phyloP scores from a whole-genome alignment of 805 yeast species.

The Priceomyces fermenticarens region DNA sequence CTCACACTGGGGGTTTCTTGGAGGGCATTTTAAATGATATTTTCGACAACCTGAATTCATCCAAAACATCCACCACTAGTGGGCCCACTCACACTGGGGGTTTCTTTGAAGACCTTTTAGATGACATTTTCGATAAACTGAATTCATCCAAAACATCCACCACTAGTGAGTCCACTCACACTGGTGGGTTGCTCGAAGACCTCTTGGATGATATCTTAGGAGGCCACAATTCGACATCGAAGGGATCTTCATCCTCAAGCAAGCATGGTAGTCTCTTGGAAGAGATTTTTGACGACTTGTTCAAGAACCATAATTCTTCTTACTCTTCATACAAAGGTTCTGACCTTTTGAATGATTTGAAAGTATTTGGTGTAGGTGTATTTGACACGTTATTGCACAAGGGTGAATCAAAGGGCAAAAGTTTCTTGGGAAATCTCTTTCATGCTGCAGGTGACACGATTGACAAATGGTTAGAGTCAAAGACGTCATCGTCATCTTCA shows the following conservation, averaged over 20 bases:
- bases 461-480: background rate
- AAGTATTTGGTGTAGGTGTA: background rate
- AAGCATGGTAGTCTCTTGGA: too few species aligned
- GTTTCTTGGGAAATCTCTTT: conserved; percentile 1
- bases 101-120: background rate
- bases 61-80: background rate
- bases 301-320: background rate
- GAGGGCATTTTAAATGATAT: conserved; percentile 11
- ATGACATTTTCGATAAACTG: conserved; percentile 4
- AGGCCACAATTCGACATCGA: background rate
- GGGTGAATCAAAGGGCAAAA: background rate
- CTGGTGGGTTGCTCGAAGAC: conserved; percentile 2
- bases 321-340: conserved; percentile 2
- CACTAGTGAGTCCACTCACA: conserved; percentile 1
- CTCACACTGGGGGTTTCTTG: conserved; percentile 8
- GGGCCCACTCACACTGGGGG: conserved; percentile 1
- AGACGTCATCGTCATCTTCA: background rate
- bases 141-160: background rate
- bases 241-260: too few species aligned
- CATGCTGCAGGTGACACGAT: conserved; percentile 4
- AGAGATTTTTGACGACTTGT: too few species aligned
- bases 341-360: too few species aligned
- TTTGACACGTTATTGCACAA: background rate
- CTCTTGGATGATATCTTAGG: conserved; percentile 4
- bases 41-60: conserved; percentile 6